Percentiles rank a stretch among this genome's conserved stretches.
phyloP scores from a whole-genome alignment of 495 filamentous ascomycete species.

The Penicillium bovifimosum region DNA sequence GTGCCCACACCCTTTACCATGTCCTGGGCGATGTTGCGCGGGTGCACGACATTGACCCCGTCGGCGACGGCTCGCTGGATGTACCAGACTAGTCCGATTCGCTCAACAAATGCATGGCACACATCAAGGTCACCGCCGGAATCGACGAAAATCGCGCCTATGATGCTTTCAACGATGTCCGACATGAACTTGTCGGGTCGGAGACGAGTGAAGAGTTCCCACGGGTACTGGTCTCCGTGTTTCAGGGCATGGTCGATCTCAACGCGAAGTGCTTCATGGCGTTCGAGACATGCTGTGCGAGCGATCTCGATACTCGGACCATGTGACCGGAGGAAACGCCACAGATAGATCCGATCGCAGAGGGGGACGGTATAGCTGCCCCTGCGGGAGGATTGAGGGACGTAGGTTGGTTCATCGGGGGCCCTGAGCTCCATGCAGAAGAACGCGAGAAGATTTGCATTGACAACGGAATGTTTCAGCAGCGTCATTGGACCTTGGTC shows the following conservation, averaged over 20 bases:
- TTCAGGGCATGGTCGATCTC: slow-evolving; percentile 47
- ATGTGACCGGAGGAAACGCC: slow-evolving; percentile 65
- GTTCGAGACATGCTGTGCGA: slow-evolving; percentile 30
- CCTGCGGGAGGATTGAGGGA: background rate
- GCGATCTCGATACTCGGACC: slow-evolving; percentile 42
- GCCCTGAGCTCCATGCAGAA: slow-evolving; percentile 52
- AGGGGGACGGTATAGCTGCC: background rate
- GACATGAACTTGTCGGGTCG: slow-evolving; percentile 76
- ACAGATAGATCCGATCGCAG: slow-evolving; percentile 42
- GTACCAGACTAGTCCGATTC: slow-evolving; percentile 58
- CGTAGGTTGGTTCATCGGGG: slow-evolving; percentile 10
- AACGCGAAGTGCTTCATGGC: slow-evolving; percentile 45
- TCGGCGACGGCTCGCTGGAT: slow-evolving; percentile 56
- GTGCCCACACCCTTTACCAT: slow-evolving; percentile 35
- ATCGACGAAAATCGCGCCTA: slow-evolving; percentile 86
- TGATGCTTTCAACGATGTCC: slow-evolving; percentile 73
- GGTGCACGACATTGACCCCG: slow-evolving; percentile 61
- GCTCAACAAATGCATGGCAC: slow-evolving; percentile 55
- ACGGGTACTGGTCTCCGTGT: slow-evolving; percentile 57
- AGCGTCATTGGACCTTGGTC: slow-evolving; percentile 65
- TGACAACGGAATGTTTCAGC: slow-evolving; percentile 71
- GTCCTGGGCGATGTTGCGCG: slow-evolving; percentile 63
- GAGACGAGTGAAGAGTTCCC: slow-evolving; percentile 62
- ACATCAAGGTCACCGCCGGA: slow-evolving; percentile 52
- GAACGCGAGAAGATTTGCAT: slow-evolving; percentile 85